Base-by-base conservation (phyloP, 768 basidiomycete genomes). In the Agrocybe chaxingu region DNA sequence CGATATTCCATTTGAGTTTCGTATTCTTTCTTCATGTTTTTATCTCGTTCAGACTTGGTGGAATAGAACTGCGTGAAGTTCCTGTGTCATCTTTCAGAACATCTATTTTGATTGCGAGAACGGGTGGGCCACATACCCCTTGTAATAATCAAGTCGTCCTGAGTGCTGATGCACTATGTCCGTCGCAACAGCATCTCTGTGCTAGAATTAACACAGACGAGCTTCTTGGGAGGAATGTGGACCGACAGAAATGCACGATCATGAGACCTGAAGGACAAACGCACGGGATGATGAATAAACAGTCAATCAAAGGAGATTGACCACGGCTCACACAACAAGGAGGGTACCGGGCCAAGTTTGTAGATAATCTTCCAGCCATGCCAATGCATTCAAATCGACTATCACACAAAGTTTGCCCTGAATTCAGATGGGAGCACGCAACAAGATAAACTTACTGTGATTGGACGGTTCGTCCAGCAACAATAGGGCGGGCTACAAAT, bases 21-120 rank as follows among this genome's bases (percentile, higher is more conserved):
- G 67, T 98, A 99, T 67, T 98, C 96, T 69, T 93, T 94, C 37
- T 82, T 83, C 68, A 95, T 71, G 62, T 94, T 94, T 52, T 85
- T 84, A 59, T 93, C 89, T 24, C 97, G 87, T 63, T 98, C 97
- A 3, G 88, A 90, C 71, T 98, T 98, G 16, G 96, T 98, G 1
- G 96, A 95, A 66, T 99, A 98, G 78, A 99, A 98, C 66, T 98
- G 95, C 1, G 90, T 85, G 69, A 98, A 99, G 72, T 98, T 98
- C 51, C 89, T 92, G 57, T 33, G 37, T 40, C 7, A 6, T 29
- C 4, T 8, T 12, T 52, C 19, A 47, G 60, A 38, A 48, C 8
- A 51, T 47, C 29, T 54, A 45, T 2, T 41, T 24, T 11, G 7
- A 19, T 32, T 31, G 29, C 3, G 18, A 18, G 34, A 6, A 11